Evolutionary conservation across 495 filamentous ascomycete genomes (phyloP).

Genomic region (Penicillium nucicola): DNA sequence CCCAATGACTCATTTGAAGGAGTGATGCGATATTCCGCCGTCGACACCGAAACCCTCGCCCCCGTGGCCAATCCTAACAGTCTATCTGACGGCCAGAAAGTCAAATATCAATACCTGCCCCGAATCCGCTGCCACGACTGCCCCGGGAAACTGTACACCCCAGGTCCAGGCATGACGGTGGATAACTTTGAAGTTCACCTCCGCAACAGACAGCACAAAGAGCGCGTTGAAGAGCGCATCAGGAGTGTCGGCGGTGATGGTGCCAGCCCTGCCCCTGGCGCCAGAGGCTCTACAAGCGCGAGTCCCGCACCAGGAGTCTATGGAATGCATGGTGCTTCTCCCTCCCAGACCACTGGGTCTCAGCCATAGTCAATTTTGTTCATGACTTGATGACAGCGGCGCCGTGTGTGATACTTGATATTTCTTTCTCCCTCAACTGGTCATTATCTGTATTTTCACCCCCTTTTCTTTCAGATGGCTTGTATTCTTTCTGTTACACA

Average conservation of each 20-base stretch:
- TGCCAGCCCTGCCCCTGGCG: slow-evolving; percentile 22
- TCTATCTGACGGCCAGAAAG: slow-evolving; percentile 42
- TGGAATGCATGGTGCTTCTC: slow-evolving; percentile 6
- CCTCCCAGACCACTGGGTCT: slow-evolving; percentile 12
- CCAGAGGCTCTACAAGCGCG: slow-evolving; percentile 9
- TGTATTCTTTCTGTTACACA: slow-evolving; percentile 13
- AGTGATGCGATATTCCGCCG: slow-evolving; percentile 78
- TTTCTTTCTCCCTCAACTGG: no score
- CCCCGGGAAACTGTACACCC: slow-evolving; percentile 88
- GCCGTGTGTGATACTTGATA: slow-evolving; percentile 9
- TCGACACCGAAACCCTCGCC: slow-evolving; percentile 62
- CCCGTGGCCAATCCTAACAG: slow-evolving; percentile 49
- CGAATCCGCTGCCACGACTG: slow-evolving; percentile 89
- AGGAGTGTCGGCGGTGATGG: slow-evolving; percentile 12
- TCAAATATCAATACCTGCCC: slow-evolving; percentile 75
- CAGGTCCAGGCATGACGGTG: slow-evolving; percentile 75
- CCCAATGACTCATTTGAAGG: slow-evolving; percentile 79
- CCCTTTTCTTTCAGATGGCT: slow-evolving; percentile 9
- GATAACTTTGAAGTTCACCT: slow-evolving; percentile 90
- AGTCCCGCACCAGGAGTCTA: slow-evolving; percentile 16
- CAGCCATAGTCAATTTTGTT: slow-evolving; percentile 16
- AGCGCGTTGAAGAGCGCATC: slow-evolving; percentile 62
- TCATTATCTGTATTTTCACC: no score
- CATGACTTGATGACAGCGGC: slow-evolving; percentile 24
- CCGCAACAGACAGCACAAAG: slow-evolving; percentile 74